Evolutionary conservation across 192 early-diverging fungal species (phyloP).

Genomic region (Coemansia sp.): DNA sequence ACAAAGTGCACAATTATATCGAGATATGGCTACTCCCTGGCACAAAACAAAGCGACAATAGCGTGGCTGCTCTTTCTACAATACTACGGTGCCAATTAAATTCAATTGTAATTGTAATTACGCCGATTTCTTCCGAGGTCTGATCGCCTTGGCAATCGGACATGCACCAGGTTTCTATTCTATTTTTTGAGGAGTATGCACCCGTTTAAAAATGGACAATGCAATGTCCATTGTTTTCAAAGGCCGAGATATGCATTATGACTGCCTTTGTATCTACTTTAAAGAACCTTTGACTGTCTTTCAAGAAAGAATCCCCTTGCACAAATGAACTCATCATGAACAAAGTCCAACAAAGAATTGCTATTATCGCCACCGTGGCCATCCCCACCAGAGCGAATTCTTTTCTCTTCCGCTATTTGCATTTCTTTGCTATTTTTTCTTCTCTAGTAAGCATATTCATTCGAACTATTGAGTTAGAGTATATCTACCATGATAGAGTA

Average conservation of each 20-base stretch:
- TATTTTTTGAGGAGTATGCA: background rate
- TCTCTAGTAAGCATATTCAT: background rate
- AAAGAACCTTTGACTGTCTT: background rate
- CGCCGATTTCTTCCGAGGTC: background rate
- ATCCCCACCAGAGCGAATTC: background rate
- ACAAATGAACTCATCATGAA: background rate
- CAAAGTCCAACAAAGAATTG: background rate
- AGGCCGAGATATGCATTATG: background rate
- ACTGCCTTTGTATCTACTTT: background rate
- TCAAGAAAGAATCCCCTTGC: background rate
- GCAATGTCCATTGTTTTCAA: background rate
- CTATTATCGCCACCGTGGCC: background rate
- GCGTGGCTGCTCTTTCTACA: background rate
- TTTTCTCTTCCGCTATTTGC: background rate
- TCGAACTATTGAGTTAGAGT: background rate
- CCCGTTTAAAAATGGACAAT: background rate
- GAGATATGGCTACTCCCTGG: background rate
- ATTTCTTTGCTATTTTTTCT: background rate
- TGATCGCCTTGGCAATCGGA: background rate
- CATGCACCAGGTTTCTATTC: background rate
- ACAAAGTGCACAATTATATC: background rate
- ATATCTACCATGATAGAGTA: background rate
- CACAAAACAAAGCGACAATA: background rate
- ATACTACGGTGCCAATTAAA: background rate
- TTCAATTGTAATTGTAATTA: background rate